Evolutionary conservation across 73 alveolate species (phyloP).

Genomic region (Paramecium tetraurelia): DNA sequence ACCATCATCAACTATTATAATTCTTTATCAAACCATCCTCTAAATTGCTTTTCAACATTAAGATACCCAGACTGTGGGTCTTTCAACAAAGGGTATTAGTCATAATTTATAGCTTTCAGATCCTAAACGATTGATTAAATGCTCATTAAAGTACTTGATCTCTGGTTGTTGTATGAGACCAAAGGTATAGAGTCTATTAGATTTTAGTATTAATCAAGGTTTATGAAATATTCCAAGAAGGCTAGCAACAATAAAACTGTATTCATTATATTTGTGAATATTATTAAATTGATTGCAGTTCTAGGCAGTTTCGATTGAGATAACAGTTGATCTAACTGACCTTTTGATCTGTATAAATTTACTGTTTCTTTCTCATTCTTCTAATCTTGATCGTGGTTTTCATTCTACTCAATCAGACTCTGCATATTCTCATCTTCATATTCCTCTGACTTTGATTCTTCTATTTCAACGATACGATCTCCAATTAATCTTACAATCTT

Average conservation of each 20-base stretch:
- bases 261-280: background rate
- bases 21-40: background rate
- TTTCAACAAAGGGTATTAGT: background rate
- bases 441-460: background rate
- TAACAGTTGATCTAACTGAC: background rate
- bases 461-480: background rate
- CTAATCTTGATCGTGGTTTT: background rate
- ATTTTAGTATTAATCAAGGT: background rate
- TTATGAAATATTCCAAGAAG: background rate
- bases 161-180: background rate
- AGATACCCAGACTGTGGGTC: background rate
- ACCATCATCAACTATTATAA: background rate
- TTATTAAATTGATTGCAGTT: background rate
- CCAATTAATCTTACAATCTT: background rate
- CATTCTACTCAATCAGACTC: background rate
- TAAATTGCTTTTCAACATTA: background rate
- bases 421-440: background rate
- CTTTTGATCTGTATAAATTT: background rate
- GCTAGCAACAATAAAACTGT: background rate
- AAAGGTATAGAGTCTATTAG: background rate
- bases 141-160: background rate
- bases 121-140: background rate
- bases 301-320: background rate
- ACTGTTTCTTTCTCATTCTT: background rate
- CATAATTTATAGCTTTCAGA: background rate